Conservation (phyloP, 2,329 filamentous ascomycete genomes). For the Pseudocercospora vitis region DNA sequence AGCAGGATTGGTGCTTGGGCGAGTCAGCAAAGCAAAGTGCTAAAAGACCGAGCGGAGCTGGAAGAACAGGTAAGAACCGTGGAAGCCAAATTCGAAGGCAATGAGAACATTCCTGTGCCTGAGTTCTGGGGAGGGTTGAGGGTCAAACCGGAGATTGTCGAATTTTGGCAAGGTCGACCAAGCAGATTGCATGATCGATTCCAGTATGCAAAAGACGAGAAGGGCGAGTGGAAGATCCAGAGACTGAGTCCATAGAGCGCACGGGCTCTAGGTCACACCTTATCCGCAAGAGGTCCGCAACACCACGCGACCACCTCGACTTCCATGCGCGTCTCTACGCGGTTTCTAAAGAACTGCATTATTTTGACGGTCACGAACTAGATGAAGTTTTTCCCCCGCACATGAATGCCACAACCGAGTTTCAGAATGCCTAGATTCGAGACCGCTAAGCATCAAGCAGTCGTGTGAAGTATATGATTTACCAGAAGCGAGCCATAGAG, state of each 20-base stretch:
- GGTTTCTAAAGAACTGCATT: too few species aligned
- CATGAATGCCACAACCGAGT: too few species aligned
- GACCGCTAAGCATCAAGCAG: not conserved
- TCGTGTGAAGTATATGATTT: not conserved
- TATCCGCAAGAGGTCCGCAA: too few species aligned
- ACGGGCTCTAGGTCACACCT: too few species aligned
- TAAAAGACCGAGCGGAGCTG: slow-evolving; percentile 68
- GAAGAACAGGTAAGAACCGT: slow-evolving; percentile 75
- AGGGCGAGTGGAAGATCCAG: slow-evolving; percentile 54
- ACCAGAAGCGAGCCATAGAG: not conserved
- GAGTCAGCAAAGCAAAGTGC: slow-evolving; percentile 78
- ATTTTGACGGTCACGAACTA: too few species aligned
- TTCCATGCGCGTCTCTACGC: too few species aligned
- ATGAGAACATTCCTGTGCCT: slow-evolving; percentile 82
- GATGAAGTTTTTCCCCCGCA: too few species aligned
- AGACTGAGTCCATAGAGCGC: slow-evolving; percentile 66
- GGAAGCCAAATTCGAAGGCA: slow-evolving; percentile 70
- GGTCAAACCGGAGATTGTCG: slow-evolving; percentile 78
- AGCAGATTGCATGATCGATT: slow-evolving; percentile 94
- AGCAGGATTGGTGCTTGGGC: slow-evolving; percentile 91
- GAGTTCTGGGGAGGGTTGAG: slow-evolving; percentile 93
- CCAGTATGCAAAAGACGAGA: slow-evolving; percentile 65
- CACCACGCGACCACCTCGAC: too few species aligned
- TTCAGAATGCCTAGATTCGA: not conserved
- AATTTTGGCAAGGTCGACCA: slow-evolving; percentile 94